phyloP scores from a whole-genome alignment of 2,329 filamentous ascomycete species.

The Pseudogymnoascus pannorum region DNA sequence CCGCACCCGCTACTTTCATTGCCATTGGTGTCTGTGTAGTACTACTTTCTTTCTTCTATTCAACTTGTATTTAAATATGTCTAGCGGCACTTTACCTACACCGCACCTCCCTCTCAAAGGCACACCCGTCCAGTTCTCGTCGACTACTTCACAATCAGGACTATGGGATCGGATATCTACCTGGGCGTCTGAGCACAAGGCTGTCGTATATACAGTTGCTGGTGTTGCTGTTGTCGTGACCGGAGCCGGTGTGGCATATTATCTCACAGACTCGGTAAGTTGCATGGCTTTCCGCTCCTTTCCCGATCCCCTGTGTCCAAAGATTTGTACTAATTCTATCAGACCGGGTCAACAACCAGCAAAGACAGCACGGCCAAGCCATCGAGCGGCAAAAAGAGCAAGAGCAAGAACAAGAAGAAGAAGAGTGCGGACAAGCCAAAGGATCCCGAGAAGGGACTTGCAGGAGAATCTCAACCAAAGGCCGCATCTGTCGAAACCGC shows the following conservation, averaged over 20 bases:
- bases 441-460: slow-evolving; percentile 59
- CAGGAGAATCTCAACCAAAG: slow-evolving; percentile 30
- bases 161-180: slow-evolving; percentile 78
- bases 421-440: slow-evolving; percentile 49
- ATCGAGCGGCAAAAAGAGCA: slow-evolving; percentile 69
- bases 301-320: neutral
- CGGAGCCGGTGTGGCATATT: slow-evolving; percentile 88
- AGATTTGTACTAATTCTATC: slow-evolving; percentile 11
- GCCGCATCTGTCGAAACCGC: slow-evolving; percentile 47
- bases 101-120: slow-evolving; percentile 7
- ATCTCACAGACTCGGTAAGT: slow-evolving; percentile 59
- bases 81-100: slow-evolving; percentile 1
- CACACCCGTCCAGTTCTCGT: slow-evolving; percentile 20
- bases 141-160: slow-evolving; percentile 25
- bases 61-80: slow-evolving; percentile 13
- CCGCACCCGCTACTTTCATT: slow-evolving; percentile 8
- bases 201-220: slow-evolving; percentile 90
- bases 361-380: neutral
- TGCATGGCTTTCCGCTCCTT: slow-evolving; percentile 5
- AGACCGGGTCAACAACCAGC: slow-evolving; percentile 6
- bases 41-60: slow-evolving; percentile 8
- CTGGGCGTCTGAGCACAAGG: slow-evolving; percentile 95
- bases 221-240: slow-evolving; percentile 89
- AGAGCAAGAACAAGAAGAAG: slow-evolving; percentile 77
- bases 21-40: slow-evolving; percentile 4